Conservation (phyloP, 1,139 yeast genomes). For the Yamadazyma buinensis region DNA sequence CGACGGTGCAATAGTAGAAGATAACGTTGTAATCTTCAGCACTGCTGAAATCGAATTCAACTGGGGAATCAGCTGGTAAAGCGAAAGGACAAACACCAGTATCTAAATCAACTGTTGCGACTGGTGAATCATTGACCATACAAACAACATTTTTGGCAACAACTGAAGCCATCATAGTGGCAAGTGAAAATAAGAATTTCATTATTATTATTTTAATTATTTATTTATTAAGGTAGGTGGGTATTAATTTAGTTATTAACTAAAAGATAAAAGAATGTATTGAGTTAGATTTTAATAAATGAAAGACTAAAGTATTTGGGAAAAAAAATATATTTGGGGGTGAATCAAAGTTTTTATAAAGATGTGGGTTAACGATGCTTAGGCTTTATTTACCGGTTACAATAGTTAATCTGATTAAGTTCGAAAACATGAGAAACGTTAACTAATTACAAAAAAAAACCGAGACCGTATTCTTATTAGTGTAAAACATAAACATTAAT, state of each 20-base stretch:
- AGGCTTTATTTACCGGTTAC: no score
- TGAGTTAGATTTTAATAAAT: constrained; percentile 6
- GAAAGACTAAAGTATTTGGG: constrained; percentile 3
- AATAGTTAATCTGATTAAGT: no score
- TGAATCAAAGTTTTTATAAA: no score
- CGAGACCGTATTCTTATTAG: no score
- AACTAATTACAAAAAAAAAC: no score
- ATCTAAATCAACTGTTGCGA: constrained; percentile 38
- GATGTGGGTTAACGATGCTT: no score
- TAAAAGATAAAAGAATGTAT: constrained; percentile 9
- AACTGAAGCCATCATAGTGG: constrained; percentile 12
- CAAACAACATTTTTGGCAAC: constrained; percentile 29
- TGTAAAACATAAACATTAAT: no score
- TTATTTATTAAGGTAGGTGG: no score
- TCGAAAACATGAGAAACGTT: no score
- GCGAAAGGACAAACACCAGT: constrained; percentile 40
- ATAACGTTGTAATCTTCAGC: constrained; percentile 31
- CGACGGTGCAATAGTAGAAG: constrained; percentile 32
- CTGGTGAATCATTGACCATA: constrained; percentile 28
- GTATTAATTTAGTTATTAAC: background rate
- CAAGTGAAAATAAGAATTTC: constrained; percentile 14
- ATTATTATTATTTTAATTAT: constrained; percentile 2
- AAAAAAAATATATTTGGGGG: no score
- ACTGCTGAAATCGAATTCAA: constrained; percentile 24
- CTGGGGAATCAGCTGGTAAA: constrained; percentile 27